Evolutionary conservation across 108 stramenopile species (phyloP).

Genomic region (Aurantiochytrium sp.): DNA sequence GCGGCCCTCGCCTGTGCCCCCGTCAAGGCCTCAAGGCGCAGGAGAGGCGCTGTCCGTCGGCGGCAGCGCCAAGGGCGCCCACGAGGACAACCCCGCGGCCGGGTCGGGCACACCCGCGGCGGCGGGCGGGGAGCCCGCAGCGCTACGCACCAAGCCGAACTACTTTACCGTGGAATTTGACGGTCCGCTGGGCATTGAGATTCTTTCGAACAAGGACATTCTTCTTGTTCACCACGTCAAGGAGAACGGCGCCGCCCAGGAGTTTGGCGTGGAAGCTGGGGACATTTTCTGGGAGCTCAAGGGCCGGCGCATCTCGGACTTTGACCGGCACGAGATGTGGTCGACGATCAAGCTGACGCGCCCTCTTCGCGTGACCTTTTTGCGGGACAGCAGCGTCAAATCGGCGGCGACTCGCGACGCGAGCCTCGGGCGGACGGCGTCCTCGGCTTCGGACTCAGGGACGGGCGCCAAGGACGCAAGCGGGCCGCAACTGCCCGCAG

Average conservation of each 20-base stretch:
- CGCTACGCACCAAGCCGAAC: neutral
- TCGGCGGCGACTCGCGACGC: neutral
- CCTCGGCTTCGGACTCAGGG: neutral
- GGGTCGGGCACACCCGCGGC: no score
- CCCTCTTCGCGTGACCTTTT: neutral
- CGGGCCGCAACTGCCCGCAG: no score
- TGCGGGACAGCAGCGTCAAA: neutral
- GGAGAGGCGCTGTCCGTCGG: no score
- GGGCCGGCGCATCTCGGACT: neutral
- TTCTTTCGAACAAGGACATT: constrained; percentile 23
- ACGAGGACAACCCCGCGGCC: no score
- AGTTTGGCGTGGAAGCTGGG: neutral
- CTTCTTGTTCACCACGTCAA: constrained; percentile 5
- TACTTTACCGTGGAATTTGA: neutral
- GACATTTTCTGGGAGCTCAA: constrained; percentile 27
- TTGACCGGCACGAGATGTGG: neutral
- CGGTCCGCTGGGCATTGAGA: constrained; percentile 7
- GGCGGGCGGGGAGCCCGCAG: neutral
- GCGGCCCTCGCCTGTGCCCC: neutral
- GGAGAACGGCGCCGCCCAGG: neutral
- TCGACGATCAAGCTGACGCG: neutral
- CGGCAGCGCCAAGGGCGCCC: no score
- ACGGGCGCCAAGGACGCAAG: neutral
- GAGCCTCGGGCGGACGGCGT: neutral
- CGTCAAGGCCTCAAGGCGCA: neutral